Evolutionary conservation across 2,329 filamentous ascomycete genomes (phyloP).

Genomic region (Geosmithia flava): DNA sequence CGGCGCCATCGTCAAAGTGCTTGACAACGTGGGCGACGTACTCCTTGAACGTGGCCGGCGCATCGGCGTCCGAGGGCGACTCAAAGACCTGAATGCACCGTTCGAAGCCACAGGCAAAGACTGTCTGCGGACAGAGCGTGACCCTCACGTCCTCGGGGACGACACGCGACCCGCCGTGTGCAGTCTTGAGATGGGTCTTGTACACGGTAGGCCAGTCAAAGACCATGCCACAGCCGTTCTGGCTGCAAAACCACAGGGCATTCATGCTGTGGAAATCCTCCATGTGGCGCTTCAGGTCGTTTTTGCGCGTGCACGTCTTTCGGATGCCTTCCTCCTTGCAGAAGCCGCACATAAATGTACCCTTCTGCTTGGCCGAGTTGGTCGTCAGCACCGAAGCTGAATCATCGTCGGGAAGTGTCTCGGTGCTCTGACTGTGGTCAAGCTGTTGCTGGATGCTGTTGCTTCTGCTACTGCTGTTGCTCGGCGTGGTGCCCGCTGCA

Average conservation of each 20-base stretch:
- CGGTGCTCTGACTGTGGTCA: neutral
- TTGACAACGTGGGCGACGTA: slow-evolving; percentile 33
- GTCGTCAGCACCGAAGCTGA: slow-evolving; percentile 2
- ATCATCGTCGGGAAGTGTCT: slow-evolving; percentile 4
- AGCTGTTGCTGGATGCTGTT: neutral
- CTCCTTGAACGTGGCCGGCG: slow-evolving; percentile 25
- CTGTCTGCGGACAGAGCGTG: slow-evolving; percentile 29
- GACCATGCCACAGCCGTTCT: slow-evolving; percentile 27
- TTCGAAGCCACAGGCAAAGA: slow-evolving; percentile 35
- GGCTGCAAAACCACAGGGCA: slow-evolving; percentile 31
- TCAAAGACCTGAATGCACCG: slow-evolving; percentile 31
- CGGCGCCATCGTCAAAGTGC: slow-evolving; percentile 29
- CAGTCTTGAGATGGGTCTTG: slow-evolving; percentile 31
- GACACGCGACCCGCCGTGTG: slow-evolving; percentile 25
- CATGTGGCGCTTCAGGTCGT: slow-evolving; percentile 35
- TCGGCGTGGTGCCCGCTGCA: no score
- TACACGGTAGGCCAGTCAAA: slow-evolving; percentile 36
- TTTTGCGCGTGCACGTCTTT: slow-evolving; percentile 31
- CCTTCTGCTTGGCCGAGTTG: slow-evolving; percentile 21
- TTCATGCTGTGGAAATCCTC: slow-evolving; percentile 34
- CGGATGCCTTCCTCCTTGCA: slow-evolving; percentile 27
- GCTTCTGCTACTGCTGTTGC: slow-evolving; percentile 11
- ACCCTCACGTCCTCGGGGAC: slow-evolving; percentile 26
- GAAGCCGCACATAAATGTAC: slow-evolving; percentile 24
- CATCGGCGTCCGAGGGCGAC: slow-evolving; percentile 24